Evolutionary conservation across 2,329 filamentous ascomycete genomes (phyloP), one percentile per base, ranked within the genome.

Genomic region (Capronia americana): DNA sequence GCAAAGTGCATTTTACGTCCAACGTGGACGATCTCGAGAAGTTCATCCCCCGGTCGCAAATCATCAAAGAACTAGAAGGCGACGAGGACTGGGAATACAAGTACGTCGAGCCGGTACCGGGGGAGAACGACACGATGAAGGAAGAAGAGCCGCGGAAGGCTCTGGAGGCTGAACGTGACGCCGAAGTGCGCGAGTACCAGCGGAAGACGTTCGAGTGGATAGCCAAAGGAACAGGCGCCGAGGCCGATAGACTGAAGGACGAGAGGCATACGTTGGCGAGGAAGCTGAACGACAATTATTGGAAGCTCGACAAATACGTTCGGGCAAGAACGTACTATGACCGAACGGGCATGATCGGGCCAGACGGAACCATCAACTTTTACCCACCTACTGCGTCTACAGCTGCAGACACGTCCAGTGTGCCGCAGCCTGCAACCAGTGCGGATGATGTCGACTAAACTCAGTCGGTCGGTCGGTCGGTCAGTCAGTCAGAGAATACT

Each of bases 291-390:
- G 83, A 85, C 56, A 91, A 91, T 72, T 99, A 98, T 80, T 99
- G 95, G 94, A 84, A 85, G 46, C 78, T 97, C 60, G 95, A 99
- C 79, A 92, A 92, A 0, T 96, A 94, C 77, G 77, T 98, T 32
- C 85, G 95, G 46, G 92, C 93, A 12, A 85, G 90, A 74, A 91
- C 89, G n/a, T 79, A 92, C 67, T 97, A 97, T 73, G 95, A 99
- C 77, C 87, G 95, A 67, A 85, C 84, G 12, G 92, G 93, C 0
- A 81, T 95, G 67, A 83, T 98, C 54, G 81, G 86, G 66, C 79
- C 83, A 0, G 87, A 83, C 11, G 93, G 93, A 0, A 84, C 84
- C 74, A 79, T 94, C 51, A 81, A 91, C 41, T 93, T 92, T 78
- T 95, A 96, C 74, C 84, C 85, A 17, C 71, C 75, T 64, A 71